Percentiles rank a stretch among this genome's conserved stretches.
Evolutionary conservation across 164 flowering plant genomes (phyloP).

Genomic region (Platanus orientalis): DNA sequence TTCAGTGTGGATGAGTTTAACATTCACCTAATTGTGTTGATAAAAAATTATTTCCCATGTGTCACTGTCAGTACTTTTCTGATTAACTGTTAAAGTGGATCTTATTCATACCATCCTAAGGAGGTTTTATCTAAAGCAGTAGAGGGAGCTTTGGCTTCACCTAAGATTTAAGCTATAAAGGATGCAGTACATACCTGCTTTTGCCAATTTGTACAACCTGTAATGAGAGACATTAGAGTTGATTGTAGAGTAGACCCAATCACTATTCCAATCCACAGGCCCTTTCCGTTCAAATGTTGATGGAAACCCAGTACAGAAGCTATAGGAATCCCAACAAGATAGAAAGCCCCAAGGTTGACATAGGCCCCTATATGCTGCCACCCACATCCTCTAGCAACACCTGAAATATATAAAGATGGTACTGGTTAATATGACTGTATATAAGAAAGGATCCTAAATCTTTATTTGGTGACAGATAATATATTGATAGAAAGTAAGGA

Average conservation of each 20-base stretch:
- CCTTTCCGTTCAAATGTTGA: slow-evolving; percentile 22
- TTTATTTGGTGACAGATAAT: no score
- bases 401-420: slow-evolving; percentile 3
- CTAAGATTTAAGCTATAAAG: no score
- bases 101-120: no score
- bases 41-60: no score
- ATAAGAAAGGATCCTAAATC: background rate
- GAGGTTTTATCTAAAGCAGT: no score
- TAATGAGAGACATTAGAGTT: slow-evolving; percentile 18
- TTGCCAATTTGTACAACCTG: slow-evolving; percentile 28
- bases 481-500: background rate
- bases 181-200: slow-evolving; percentile 8
- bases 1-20: no score
- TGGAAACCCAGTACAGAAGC: slow-evolving; percentile 24
- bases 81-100: no score
- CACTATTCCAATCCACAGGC: slow-evolving; percentile 38
- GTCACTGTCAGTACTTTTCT: no score
- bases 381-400: slow-evolving; percentile 36
- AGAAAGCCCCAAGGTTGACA: slow-evolving; percentile 32
- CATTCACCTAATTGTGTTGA: no score
- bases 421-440: no score
- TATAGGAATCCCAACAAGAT: slow-evolving; percentile 31
- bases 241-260: slow-evolving; percentile 24
- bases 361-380: no score
- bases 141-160: no score